These are phyloP conservation scores for Leccinum rimulosum DNA, from an alignment of 768 basidiomycete species.

Conservation along the genomic window DNA sequence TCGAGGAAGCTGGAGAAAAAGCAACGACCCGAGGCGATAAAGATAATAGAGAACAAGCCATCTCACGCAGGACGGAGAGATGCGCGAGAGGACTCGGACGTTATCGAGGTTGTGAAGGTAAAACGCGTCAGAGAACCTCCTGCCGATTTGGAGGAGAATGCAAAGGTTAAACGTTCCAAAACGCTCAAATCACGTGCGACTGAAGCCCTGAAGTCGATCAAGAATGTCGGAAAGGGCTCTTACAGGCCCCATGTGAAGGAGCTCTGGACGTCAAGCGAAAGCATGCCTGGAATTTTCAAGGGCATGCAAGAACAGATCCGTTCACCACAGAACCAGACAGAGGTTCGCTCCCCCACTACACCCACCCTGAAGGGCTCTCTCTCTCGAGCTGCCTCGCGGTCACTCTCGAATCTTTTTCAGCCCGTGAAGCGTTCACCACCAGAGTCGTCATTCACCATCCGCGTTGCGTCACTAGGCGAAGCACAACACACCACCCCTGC, in stretches of 20 bases:
- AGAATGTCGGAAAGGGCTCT: slow-evolving; percentile 38
- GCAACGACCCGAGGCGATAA: slow-evolving; percentile 29
- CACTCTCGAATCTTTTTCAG: slow-evolving; percentile 31
- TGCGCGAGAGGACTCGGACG: slow-evolving; percentile 48
- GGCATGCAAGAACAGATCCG: slow-evolving; percentile 26
- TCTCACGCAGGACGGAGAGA: slow-evolving; percentile 24
- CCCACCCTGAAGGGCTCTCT: slow-evolving; percentile 26
- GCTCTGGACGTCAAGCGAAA: slow-evolving; percentile 31
- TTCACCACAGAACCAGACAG: slow-evolving; percentile 13
- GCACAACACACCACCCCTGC: slow-evolving; percentile 1
- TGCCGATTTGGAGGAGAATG: slow-evolving; percentile 24
- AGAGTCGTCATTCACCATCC: slow-evolving; percentile 23
- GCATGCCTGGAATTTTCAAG: slow-evolving; percentile 25
- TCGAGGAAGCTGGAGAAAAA: slow-evolving; percentile 30
- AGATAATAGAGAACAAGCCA: slow-evolving; percentile 23
- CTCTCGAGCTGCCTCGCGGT: slow-evolving; percentile 29
- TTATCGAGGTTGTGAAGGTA: slow-evolving; percentile 61
- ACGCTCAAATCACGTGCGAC: slow-evolving; percentile 48
- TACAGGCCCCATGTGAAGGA: slow-evolving; percentile 42
- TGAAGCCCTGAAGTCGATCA: slow-evolving; percentile 46
- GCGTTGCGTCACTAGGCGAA: slow-evolving; percentile 23
- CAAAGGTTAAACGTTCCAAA: slow-evolving; percentile 33
- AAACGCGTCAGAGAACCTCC: slow-evolving; percentile 35
- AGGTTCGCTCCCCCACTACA: slow-evolving; percentile 12
- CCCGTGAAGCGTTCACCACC: slow-evolving; percentile 28